Conservation (phyloP, 768 basidiomycete genomes). For the Mycena rosella region DNA sequence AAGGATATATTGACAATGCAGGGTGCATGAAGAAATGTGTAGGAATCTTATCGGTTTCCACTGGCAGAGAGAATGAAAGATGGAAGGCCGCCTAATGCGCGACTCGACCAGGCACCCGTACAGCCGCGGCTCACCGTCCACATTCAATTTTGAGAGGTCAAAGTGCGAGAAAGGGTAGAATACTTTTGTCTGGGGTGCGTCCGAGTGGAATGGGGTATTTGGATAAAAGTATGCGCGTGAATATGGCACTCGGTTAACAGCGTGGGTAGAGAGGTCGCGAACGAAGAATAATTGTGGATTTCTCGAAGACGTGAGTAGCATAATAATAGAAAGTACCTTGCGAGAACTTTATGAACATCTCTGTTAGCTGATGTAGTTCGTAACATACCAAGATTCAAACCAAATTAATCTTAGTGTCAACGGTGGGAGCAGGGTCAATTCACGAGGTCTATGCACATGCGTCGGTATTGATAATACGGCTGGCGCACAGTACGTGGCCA, state of each 20-base stretch:
- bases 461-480: too few species aligned
- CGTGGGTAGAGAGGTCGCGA: slow-evolving; percentile 19
- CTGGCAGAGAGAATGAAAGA: slow-evolving; percentile 8
- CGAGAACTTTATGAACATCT: slow-evolving; percentile 16
- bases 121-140: not conserved
- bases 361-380: slow-evolving; percentile 13
- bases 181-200: slow-evolving; percentile 12
- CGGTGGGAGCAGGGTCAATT: too few species aligned
- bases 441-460: too few species aligned
- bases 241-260: not conserved
- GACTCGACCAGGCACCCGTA: slow-evolving; percentile 13
- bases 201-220: slow-evolving; percentile 14
- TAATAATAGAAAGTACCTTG: slow-evolving; percentile 8
- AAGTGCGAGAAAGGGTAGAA: slow-evolving; percentile 13
- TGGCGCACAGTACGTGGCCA: too few species aligned
- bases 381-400: not conserved
- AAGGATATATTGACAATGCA: slow-evolving; percentile 7
- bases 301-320: slow-evolving; percentile 7
- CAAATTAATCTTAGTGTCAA: too few species aligned
- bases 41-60: slow-evolving; percentile 11
- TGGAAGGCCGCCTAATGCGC: slow-evolving; percentile 15
- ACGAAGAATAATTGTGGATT: slow-evolving; percentile 8
- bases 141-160: slow-evolving; percentile 12
- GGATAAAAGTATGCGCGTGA: slow-evolving; percentile 2
- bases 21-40: slow-evolving; percentile 16